Conservation (phyloP, 1,284 basidiomycete species). For the Ustilago nuda region DNA sequence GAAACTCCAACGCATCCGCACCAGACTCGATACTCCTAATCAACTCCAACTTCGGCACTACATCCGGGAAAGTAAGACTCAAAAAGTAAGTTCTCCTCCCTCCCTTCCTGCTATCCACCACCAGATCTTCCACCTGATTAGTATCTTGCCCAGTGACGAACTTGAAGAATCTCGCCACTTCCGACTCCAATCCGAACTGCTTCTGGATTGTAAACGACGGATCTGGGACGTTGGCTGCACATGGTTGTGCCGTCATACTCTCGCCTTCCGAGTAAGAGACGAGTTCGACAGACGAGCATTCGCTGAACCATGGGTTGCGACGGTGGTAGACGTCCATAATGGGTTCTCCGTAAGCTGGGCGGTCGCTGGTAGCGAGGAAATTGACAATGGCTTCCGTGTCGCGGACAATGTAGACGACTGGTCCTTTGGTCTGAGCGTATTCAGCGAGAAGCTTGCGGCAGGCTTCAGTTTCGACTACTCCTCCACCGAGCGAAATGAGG, state of each 20-base stretch:
- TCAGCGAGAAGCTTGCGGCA: conserved; percentile 75
- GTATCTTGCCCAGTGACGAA: conserved; percentile 83
- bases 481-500: conserved; percentile 84
- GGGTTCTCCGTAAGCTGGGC: conserved; percentile 76
- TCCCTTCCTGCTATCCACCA: conserved; percentile 24
- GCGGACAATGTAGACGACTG: conserved; percentile 80
- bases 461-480: conserved; percentile 86
- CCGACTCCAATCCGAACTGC: conserved; percentile 64
- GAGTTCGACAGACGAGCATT: conserved; percentile 86
- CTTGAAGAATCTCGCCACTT: conserved; percentile 80
- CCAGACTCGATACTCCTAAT: conserved; percentile 83
- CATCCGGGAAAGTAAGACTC: conserved; percentile 88
- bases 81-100: conserved; percentile 82
- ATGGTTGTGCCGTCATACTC: conserved; percentile 33
- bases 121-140: conserved; percentile 76
- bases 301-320: conserved; percentile 87
- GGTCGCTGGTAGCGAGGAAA: conserved; percentile 89
- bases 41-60: conserved; percentile 78
- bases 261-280: conserved; percentile 75
- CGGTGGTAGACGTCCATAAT: conserved; percentile 84
- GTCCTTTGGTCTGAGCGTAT: conserved; percentile 76
- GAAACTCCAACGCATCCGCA: conserved; percentile 90
- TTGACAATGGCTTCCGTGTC: conserved; percentile 79
- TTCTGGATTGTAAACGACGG: conserved; percentile 60
- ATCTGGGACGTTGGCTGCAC: conserved; percentile 39